Base-by-base conservation (phyloP, 1,139 yeast species). In the Magnusiomyces ingens region DNA sequence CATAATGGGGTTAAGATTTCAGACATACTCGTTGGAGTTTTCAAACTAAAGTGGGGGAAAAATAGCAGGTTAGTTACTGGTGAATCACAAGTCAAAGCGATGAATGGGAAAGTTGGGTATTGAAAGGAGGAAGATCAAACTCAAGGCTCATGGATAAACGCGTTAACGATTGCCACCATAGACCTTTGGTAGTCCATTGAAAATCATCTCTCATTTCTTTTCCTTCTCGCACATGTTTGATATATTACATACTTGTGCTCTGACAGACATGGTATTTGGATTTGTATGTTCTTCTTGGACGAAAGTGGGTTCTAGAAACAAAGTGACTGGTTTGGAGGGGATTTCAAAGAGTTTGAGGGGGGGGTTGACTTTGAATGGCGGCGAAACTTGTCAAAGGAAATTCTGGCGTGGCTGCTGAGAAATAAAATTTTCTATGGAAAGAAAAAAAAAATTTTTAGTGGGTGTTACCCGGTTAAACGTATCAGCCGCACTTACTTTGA, bases 21-120 rank as follows among this genome's bases (percentile, higher is more conserved):
- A 11, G 32, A 59, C 71, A 37, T 64, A 68, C 77, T 93, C 99
- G 71, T 93, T 93, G 56, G 97, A 90, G 75, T 93, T 93, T 77
- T 93, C 99, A 78, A 93, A 93, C 76, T 84, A 51, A 35, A 45
- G 18, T 2, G 2, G 37, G 17, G 26, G n/a, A 21, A 35, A 41
- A 12, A 32, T 32, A 32, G 17, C 4, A 36, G 17, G n/a, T 13
- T 13, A 36, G 17, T 13, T 5, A 36, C n/a, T 13, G 17, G 17
- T 36, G 17, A 36, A 36, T 13, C n/a, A 36, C n/a, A 36, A 36
- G 5, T 36, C 4, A 36, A 36, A 12, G 11, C n/a, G 11, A n/a
- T 5, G n/a, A 36, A 36, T 13, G n/a, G n/a, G 5, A 36, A 36
- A 36, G 40, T 6, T 5, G 3, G 40, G 17, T 36, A 6, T n/a